These are phyloP conservation scores for Annona cherimola DNA, from an alignment of 164 flowering plant genomes.

Conservation along the genomic window DNA sequence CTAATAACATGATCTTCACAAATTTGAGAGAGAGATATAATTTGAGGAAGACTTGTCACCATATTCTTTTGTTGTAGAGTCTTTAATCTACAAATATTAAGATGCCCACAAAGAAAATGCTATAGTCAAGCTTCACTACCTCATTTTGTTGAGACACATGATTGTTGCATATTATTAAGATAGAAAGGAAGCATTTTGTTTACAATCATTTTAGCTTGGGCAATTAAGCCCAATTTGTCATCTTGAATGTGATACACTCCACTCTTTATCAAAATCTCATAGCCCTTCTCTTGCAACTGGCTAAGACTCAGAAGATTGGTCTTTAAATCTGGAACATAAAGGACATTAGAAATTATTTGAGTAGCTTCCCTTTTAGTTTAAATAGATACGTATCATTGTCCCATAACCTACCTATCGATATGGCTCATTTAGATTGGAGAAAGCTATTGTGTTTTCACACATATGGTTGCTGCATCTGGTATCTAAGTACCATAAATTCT, in stretches of 20 bases:
- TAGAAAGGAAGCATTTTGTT: conserved; percentile 10
- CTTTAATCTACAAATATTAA: conserved; percentile 14
- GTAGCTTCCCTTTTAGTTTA: not conserved
- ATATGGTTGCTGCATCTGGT: not conserved
- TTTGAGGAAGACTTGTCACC: not conserved
- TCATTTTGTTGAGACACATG: conserved; percentile 8
- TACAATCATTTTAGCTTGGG: conserved; percentile 10
- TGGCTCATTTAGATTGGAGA: not conserved
- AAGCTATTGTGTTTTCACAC: not conserved
- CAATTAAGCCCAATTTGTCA: conserved; percentile 11
- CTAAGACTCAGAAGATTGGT: not conserved
- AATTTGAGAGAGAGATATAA: conserved; percentile 5
- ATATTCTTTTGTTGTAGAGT: conserved; percentile 7
- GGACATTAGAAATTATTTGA: not conserved
- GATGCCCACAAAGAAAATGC: conserved; percentile 10
- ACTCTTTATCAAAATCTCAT: conserved; percentile 6
- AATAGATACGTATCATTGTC: not conserved
- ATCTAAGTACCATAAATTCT: conserved; percentile 4
- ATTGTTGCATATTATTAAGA: conserved; percentile 4
- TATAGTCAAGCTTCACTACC: conserved; percentile 12
- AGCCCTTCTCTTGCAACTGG: conserved; percentile 1
- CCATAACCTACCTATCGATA: not conserved
- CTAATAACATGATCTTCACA: conserved; percentile 5
- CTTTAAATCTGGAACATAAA: not conserved
- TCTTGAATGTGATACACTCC: conserved; percentile 12